Percentiles rank a stretch among this genome's conserved stretches.
phyloP scores from a whole-genome alignment of 345 rosid genomes.

The Geranium rotundifolium region DNA sequence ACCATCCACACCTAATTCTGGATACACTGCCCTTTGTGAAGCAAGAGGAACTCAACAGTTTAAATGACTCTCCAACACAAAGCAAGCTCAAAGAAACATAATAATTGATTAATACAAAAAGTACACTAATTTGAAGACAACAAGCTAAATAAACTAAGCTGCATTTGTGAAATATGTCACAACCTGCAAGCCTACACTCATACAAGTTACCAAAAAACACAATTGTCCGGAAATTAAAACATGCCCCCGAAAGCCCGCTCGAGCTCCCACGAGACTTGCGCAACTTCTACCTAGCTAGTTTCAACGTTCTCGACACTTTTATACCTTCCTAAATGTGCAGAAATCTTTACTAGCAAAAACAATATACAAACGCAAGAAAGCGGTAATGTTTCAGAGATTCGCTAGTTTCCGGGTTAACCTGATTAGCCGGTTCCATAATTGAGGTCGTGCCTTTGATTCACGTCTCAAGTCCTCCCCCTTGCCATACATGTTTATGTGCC shows the following conservation, averaged over 20 bases:
- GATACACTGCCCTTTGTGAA: no score
- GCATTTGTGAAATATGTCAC: not conserved
- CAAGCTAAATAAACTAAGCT: no score
- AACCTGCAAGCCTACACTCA: not conserved
- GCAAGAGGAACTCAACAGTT: no score
- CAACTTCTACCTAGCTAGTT: not conserved
- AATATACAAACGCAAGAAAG: not conserved
- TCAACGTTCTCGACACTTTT: not conserved
- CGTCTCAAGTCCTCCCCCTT: not conserved
- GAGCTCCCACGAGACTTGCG: not conserved
- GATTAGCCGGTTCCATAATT: not conserved
- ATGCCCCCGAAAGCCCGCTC: no score
- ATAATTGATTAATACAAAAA: no score
- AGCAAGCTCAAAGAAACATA: not conserved
- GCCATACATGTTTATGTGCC: constrained; percentile 18
- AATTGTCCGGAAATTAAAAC: not conserved
- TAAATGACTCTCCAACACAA: not conserved
- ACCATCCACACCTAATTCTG: no score
- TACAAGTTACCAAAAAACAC: not conserved
- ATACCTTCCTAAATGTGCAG: not conserved
- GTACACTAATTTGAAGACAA: not conserved
- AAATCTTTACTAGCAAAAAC: not conserved
- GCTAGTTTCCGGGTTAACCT: not conserved
- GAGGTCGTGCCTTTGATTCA: not conserved
- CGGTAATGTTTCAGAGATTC: not conserved